These are phyloP conservation scores for Pilobolus umbonatus DNA, from an alignment of 192 early-diverging fungal species.

Conservation along the genomic window DNA sequence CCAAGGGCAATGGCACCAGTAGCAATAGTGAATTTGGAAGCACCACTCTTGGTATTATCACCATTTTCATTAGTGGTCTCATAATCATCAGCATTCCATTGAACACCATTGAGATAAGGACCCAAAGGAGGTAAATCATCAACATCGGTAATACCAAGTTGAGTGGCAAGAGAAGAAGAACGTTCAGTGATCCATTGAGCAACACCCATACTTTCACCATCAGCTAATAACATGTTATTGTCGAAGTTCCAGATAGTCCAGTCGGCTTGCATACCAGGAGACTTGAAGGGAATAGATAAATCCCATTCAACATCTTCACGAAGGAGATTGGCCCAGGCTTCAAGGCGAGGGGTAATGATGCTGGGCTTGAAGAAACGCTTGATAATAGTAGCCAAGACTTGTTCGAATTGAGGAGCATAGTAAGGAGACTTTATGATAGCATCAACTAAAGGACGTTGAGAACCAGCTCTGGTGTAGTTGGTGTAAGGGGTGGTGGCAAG, in stretches of 20 bases:
- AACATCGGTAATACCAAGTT: conserved; percentile 20
- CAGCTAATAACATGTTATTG: conserved; percentile 13
- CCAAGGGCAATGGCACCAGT: neutral
- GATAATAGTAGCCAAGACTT: conserved; percentile 31
- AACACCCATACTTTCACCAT: conserved; percentile 22
- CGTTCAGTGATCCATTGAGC: conserved; percentile 21
- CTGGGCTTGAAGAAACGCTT: conserved; percentile 39
- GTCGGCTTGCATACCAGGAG: conserved; percentile 16
- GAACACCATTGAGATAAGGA: conserved; percentile 10
- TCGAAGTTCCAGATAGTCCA: conserved; percentile 22
- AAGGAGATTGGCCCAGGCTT: conserved; percentile 35
- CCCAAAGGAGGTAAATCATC: conserved; percentile 20
- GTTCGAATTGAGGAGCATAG: conserved; percentile 36
- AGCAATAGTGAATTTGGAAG: neutral
- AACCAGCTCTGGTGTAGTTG: conserved; percentile 27
- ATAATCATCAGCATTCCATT: conserved; percentile 4
- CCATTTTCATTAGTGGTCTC: neutral
- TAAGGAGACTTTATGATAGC: conserved; percentile 25
- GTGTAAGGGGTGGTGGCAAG: conserved; percentile 24
- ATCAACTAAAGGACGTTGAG: conserved; percentile 32
- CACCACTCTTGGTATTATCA: neutral
- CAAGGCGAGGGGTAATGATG: conserved; percentile 29
- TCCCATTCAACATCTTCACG: conserved; percentile 39
- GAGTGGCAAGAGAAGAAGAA: conserved; percentile 6
- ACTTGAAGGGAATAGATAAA: conserved; percentile 12